Base-by-base conservation (phyloP, 2,329 filamentous ascomycete genomes). In the Paraphoma sp. region DNA sequence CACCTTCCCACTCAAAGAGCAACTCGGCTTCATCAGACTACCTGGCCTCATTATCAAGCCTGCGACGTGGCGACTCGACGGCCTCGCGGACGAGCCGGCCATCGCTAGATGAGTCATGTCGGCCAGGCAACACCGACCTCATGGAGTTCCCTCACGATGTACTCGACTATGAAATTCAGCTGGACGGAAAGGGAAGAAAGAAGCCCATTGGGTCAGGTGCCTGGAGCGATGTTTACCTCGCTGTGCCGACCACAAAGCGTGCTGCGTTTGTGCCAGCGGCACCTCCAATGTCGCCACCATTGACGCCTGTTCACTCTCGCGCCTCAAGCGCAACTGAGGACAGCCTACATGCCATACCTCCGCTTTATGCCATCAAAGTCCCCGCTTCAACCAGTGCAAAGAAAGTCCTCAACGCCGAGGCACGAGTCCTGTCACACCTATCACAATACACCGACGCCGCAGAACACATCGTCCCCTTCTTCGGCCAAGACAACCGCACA, bases 141-240 rank as follows among this genome's bases (percentile, higher is more conserved):
- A 62, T 61, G 18, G 42, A 53, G 12, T 76, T 73, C 42, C 67
- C 65, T 2, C 56, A 66, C 48, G 61, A 63, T 36, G 14, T 61
- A 7, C 62, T 62, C 1, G 72, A 76, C 42, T 76, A 75, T 31
- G 63, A 65, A 4, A 57, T 74, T 51, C 33, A 61, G 8, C 56
- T 48, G 10, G 62, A 69, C 42, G 59, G 63, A 4, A 62, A 70
- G 11, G 65, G 64, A 4, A 63, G 62, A 17, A 73, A 67, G 54
- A 71, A 62, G 38, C 63, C 60, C 3, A 67, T 77, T 11, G 75
- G 75, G 14, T 63, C 62, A 14, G 75, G 75, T 10, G 59, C 68
- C 14, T 77, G 75, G 75, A 76, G 74, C 53, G 67, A 75, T 60
- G 74, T 77, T 0, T 76, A 73, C 56, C 62, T 73, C 6, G 75